Conservation (phyloP, 2,329 filamentous ascomycete genomes). For the Chrysoporthe cubensis region DNA sequence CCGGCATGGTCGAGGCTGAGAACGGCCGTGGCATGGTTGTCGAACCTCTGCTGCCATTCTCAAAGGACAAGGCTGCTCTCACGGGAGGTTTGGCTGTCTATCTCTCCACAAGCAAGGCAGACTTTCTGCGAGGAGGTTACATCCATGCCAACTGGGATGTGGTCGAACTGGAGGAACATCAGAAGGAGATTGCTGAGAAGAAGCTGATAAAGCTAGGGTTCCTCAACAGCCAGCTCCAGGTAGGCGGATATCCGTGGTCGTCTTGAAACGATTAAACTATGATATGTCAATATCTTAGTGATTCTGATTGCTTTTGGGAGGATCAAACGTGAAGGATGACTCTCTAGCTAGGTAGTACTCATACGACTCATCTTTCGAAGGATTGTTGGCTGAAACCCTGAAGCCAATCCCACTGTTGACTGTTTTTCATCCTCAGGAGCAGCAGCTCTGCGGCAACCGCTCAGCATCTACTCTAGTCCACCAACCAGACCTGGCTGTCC, state of each 20-base stretch:
- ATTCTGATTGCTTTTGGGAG: background rate
- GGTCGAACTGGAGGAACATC: slow-evolving; percentile 37
- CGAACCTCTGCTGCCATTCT: slow-evolving; percentile 33
- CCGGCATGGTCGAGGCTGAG: slow-evolving; percentile 35
- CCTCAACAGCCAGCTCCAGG: slow-evolving; percentile 18
- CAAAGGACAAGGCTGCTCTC: slow-evolving; percentile 38
- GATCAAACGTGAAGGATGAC: too few species aligned
- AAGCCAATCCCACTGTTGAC: background rate
- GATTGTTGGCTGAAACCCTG: background rate
- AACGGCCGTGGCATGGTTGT: slow-evolving; percentile 31
- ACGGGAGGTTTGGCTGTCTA: slow-evolving; percentile 39
- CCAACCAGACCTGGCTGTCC: slow-evolving; percentile 3
- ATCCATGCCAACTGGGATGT: slow-evolving; percentile 43
- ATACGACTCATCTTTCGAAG: too few species aligned
- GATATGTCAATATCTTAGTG: background rate
- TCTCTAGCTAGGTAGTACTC: too few species aligned
- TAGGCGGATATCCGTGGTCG: slow-evolving; percentile 23
- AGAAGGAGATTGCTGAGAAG: slow-evolving; percentile 35
- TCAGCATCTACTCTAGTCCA: background rate
- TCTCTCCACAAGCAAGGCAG: slow-evolving; percentile 36
- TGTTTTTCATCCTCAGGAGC: background rate
- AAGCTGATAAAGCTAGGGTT: slow-evolving; percentile 33
- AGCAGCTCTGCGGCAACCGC: background rate
- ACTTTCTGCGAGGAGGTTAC: slow-evolving; percentile 40
- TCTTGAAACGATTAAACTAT: background rate